phyloP scores from a whole-genome alignment of 345 rosid species.

The Lagerstroemia speciosa region DNA sequence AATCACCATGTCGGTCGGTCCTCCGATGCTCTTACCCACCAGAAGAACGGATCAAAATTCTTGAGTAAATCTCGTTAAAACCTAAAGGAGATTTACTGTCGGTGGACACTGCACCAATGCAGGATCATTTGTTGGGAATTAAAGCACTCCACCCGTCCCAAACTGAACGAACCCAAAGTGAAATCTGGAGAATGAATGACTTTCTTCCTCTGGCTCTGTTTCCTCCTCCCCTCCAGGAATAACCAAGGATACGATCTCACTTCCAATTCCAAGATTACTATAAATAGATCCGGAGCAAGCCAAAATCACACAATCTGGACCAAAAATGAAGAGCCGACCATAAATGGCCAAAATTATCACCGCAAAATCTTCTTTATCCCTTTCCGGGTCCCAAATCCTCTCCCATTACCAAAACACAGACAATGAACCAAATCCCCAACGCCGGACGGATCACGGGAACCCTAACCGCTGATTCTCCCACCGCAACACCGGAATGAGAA shows the following conservation, averaged over 20 bases:
- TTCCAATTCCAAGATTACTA: background rate
- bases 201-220: background rate
- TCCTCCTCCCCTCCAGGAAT: background rate
- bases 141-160: too few species aligned
- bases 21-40: too few species aligned
- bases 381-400: background rate
- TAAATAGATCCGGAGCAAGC: background rate
- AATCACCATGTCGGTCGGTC: too few species aligned
- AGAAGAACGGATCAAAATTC: background rate
- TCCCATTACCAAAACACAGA: background rate
- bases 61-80: background rate
- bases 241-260: background rate
- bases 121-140: too few species aligned
- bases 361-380: background rate
- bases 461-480: too few species aligned
- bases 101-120: too few species aligned
- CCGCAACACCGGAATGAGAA: too few species aligned
- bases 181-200: background rate
- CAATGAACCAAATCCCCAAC: too few species aligned
- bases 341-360: background rate
- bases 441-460: too few species aligned
- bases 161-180: too few species aligned
- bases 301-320: slow-evolving; percentile 1
- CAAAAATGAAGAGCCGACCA: background rate
- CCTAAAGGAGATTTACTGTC: too few species aligned